phyloP scores from a whole-genome alignment of 768 basidiomycete genomes.

The Tubosaeta sp. region DNA sequence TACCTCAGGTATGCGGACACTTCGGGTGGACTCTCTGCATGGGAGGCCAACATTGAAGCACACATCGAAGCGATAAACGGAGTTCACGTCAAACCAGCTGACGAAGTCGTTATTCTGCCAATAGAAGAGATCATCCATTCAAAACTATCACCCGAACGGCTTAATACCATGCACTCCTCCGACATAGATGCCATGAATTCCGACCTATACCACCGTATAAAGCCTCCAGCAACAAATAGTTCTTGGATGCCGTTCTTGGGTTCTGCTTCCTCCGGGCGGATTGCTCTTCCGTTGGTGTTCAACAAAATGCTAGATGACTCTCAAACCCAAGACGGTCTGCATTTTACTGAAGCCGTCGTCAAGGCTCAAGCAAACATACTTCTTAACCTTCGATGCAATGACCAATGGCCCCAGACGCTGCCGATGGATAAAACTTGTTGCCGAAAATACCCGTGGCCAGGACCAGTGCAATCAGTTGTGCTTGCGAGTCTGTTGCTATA shows the following conservation, averaged over 20 bases:
- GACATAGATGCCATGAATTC: constrained; percentile 93
- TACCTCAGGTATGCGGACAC: constrained; percentile 70
- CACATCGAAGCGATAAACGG: constrained; percentile 50
- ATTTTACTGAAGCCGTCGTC: constrained; percentile 63
- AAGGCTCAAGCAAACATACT: constrained; percentile 72
- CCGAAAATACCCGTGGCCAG: constrained; percentile 66
- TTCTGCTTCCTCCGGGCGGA: constrained; percentile 25
- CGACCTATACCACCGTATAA: constrained; percentile 68
- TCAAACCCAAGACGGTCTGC: constrained; percentile 81
- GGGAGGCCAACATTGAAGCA: constrained; percentile 70
- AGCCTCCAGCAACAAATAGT: constrained; percentile 29
- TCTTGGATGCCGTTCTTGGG: constrained; percentile 29
- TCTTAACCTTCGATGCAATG: constrained; percentile 79
- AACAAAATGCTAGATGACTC: constrained; percentile 73
- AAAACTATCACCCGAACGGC: constrained; percentile 62
- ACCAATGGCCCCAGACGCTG: constrained; percentile 53
- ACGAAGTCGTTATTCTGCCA: constrained; percentile 74
- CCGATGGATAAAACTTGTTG: constrained; percentile 81
- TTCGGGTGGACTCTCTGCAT: constrained; percentile 73
- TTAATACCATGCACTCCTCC: constrained; percentile 62
- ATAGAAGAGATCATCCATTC: constrained; percentile 65
- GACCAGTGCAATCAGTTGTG: constrained; percentile 50
- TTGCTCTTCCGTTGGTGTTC: constrained; percentile 73
- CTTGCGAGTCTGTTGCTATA: constrained; percentile 44
- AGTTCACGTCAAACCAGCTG: constrained; percentile 46